Percentiles rank a stretch among this genome's conserved stretches.
Conservation (phyloP, 768 basidiomycete genomes). For the Trametes gibbosa region DNA sequence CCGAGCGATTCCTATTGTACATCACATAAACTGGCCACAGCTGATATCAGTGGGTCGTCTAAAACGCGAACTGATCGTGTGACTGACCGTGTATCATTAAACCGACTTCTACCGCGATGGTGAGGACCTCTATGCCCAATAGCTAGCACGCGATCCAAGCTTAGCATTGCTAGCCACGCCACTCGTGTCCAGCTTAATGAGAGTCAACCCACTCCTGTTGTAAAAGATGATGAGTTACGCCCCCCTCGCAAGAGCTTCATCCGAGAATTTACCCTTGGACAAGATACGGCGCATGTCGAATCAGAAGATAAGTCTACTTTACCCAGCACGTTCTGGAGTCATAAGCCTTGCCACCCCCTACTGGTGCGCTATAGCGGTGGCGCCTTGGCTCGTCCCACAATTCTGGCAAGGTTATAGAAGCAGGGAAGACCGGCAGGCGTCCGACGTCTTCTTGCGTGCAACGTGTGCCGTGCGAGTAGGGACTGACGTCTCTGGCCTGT, state of each 20-base stretch:
- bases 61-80: too few relatives aligned
- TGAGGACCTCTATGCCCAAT: neutral
- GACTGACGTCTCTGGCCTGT: too few relatives aligned
- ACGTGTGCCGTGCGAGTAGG: neutral
- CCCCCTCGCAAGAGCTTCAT: neutral
- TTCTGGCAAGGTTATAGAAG: neutral
- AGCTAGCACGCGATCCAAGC: slow-evolving; percentile 11
- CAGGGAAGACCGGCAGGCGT: neutral
- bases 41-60: neutral
- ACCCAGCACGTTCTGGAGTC: slow-evolving; percentile 2
- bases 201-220: neutral
- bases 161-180: neutral
- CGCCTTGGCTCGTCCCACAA: too few relatives aligned
- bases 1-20: slow-evolving; percentile 5
- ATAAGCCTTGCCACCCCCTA: too few relatives aligned
- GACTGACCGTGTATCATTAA: slow-evolving; percentile 14
- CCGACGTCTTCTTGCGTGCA: neutral
- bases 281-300: slow-evolving; percentile 16
- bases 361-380: neutral
- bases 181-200: neutral
- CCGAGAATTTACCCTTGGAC: neutral
- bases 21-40: slow-evolving; percentile 8
- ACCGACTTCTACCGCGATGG: slow-evolving; percentile 9
- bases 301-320: slow-evolving; percentile 17
- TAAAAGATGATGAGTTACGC: neutral